phyloP scores from a whole-genome alignment of 73 alveolate species.

The Paraurostyla sp. region DNA sequence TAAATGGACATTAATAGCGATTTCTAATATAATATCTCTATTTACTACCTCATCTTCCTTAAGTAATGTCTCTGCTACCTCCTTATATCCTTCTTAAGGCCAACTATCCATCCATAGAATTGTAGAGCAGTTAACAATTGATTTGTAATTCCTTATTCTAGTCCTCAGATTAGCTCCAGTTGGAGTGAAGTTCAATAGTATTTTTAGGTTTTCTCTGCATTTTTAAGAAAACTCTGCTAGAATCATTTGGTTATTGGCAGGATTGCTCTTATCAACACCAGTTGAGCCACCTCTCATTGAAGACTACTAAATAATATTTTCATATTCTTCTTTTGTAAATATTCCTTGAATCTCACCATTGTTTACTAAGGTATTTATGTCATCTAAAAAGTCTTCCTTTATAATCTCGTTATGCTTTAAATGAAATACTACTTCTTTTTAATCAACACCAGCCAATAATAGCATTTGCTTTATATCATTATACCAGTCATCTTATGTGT shows the following conservation, averaged over 20 bases:
- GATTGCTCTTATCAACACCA: not conserved
- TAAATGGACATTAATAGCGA: constrained; percentile 59
- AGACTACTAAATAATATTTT: constrained; percentile 80
- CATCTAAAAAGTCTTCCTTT: constrained; percentile 93
- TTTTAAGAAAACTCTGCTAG: constrained; percentile 73
- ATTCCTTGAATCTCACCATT: constrained; percentile 98
- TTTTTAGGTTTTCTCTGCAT: constrained; percentile 93
- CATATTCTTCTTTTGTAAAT: constrained; percentile 96
- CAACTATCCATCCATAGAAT: constrained; percentile 97
- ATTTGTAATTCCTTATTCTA: constrained; percentile 94
- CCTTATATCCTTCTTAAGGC: constrained; percentile 97
- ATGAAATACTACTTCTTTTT: constrained; percentile 85
- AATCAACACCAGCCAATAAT: constrained; percentile 81
- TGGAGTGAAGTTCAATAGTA: constrained; percentile 95
- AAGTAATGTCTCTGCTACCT: constrained; percentile 92
- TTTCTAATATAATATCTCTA: constrained; percentile 62
- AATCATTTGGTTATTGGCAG: constrained; percentile 25
- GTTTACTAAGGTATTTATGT: constrained; percentile 93
- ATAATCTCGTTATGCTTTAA: constrained; percentile 75
- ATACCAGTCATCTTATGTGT: constrained; percentile 79
- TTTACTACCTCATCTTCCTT: constrained; percentile 59
- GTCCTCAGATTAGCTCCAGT: constrained; percentile 96
- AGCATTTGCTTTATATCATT: constrained; percentile 78
- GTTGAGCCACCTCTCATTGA: constrained; percentile 32
- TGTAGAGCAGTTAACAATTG: constrained; percentile 96